Evolutionary conservation across 176 grass and related monocot species (phyloP), one percentile per base, ranked within the genome.

Genomic region (Triticum timopheevii): DNA sequence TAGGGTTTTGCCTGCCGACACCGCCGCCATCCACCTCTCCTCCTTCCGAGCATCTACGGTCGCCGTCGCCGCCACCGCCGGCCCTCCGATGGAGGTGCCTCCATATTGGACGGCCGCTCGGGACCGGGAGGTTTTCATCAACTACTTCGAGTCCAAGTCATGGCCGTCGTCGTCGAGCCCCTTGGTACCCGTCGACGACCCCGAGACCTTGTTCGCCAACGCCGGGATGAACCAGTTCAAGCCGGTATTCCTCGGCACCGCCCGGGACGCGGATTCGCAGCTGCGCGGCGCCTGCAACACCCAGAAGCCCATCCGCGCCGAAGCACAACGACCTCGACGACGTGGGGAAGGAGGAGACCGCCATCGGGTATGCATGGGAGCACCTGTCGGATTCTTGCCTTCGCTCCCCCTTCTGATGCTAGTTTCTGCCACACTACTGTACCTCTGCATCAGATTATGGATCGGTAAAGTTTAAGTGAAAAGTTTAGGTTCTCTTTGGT

Each of bases 301-400:
- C 47, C 47, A 50, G 49, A 7, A 52, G 49, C 5, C 5, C 49
- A 17, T 52, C 49, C 15, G 49, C 16, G 49, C 4, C 5, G 49
- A 52, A 52, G 49, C 49, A 52, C 80, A 95, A 95, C 80, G 95
- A 98, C 52, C 88, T 98, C 16, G 93, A 98, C 81, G 93, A 93
- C 58, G 93, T 98, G 13, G 93, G 95, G 10, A 98, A 98, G 83
- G 95, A 98, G 89, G 73, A 81, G 38, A 93, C 95, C 27, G 95
- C 93, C 13, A 90, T 95, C 67, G 50, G 88, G 49, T 95, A 89
- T 93, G 95, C 95, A 6, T 98, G 95, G 93, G 93, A 98, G 68
- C 87, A 93, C 23, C 87, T 17, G 2, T 52, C 49, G 49, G 20
- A 58, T 49, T 1, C 39, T 88, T 40, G 56, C 20, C 20, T 61